Evolutionary conservation across 495 filamentous ascomycete genomes (phyloP), one percentile per base, ranked within the genome.

Genomic region (Penicillium steckii): DNA sequence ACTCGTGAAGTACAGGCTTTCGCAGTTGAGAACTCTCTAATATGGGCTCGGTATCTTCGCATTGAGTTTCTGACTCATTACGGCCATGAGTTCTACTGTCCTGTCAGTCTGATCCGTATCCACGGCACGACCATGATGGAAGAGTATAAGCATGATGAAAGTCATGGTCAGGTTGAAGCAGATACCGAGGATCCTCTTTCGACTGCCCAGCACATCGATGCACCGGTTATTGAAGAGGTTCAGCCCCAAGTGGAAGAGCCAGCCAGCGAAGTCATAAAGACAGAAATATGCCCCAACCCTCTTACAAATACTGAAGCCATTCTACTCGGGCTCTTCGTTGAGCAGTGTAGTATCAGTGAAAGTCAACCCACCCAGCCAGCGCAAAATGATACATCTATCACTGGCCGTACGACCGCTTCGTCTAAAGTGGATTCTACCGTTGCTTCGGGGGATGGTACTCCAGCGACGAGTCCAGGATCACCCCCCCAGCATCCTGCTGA

Each of bases 41-140:
- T 97, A 40, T 98, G 94, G 87, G 91, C 94, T 48, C 82, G 91
- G 50, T 98, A 97, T 69, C 64, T 98, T 22, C 81, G 89, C 27
- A 81, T 97, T 53, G 94, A 98, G 70, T 91, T 97, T 55, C 70
- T 98, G 52, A 90, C 80, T 5, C 94, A 98, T 65, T 97, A 93
- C 71, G 94, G 94, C 10, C 90, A 91, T 62, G 94, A 98, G 64
- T 97, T 89, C 65, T 98, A 93, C 70, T 98, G 94, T 55, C 94
- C 94, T 3, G 70, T 98, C 29, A 96, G 90, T 59, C 70, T 98
- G 17, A 76, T 98, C 26, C 83, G 94, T 41, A 87, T 97, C 9
- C 94, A 98, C 70, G 94, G 94, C 12, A 96, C 90, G 23, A 91
- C 93, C 8, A 97, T 97, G 94, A 81, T 98, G 70, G 91, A 98